Percentiles rank a stretch among this genome's conserved stretches.
Conservation (phyloP, 345 rosid genomes). For the Hibiscus tridactylites region DNA sequence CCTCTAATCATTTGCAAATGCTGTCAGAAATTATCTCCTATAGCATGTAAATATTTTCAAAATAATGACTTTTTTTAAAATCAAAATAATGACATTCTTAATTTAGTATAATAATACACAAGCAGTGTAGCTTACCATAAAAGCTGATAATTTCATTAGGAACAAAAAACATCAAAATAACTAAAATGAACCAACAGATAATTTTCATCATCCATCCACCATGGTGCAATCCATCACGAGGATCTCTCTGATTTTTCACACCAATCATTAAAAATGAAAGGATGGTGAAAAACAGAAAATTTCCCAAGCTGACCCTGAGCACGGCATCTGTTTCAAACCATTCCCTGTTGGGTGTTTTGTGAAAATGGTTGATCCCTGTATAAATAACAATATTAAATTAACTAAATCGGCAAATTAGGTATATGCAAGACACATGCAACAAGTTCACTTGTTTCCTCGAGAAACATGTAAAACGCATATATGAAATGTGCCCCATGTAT, state of each 20-base stretch:
- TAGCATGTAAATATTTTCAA: background rate
- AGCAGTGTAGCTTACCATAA: slow-evolving; percentile 46
- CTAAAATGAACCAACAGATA: slow-evolving; percentile 77
- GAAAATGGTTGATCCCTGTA: slow-evolving; percentile 94
- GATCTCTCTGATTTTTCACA: slow-evolving; percentile 87
- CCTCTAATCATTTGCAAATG: slow-evolving; percentile 1
- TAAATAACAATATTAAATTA: background rate
- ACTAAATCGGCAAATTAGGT: background rate
- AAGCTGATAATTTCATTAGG: slow-evolving; percentile 88
- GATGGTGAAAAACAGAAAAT: slow-evolving; percentile 78
- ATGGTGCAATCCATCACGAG: slow-evolving; percentile 90
- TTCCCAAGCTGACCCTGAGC: slow-evolving; percentile 93
- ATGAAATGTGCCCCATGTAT: background rate
- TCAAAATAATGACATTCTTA: background rate
- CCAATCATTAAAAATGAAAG: slow-evolving; percentile 79
- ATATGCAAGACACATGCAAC: background rate
- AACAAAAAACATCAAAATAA: slow-evolving; percentile 88
- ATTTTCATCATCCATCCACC: slow-evolving; percentile 99
- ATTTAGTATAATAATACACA: slow-evolving; percentile 1
- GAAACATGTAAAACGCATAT: background rate
- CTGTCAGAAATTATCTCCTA: background rate
- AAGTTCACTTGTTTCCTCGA: background rate
- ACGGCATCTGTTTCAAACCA: slow-evolving; percentile 99
- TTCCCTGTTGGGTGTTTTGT: slow-evolving; percentile 76
- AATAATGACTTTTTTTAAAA: too few species aligned